Base-by-base conservation (phyloP, 257 asterid species). In the Solanum phureja region DNA sequence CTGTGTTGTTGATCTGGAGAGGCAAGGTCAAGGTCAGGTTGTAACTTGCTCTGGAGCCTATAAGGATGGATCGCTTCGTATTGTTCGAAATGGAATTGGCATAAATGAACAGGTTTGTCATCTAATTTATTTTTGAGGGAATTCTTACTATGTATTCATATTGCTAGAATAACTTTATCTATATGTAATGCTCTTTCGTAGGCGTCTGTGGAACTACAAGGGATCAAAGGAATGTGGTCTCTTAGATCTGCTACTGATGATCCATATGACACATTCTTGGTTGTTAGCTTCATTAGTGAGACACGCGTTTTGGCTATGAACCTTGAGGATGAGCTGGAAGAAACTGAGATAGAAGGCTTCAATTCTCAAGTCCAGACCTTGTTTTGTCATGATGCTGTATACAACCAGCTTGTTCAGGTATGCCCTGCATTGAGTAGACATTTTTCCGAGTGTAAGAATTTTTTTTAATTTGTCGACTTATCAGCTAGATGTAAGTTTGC, bases 1-100 rank as follows among this genome's bases (percentile, higher is more conserved):
- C 90, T 95, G 97, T 76, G 99, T 96, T 83, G 99, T 96, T 89
- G 99, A 96, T 89, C 90, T 95, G 88, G 99, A 95, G 92, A 93
- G 98, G 93, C 99, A 96, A 93, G 98, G 99, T 90, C 99, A 95
- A 92, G 99, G 98, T 87, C 98, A 96, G 93, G 99, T 96, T 87
- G 99, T 96, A 87, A 96, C 98, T 81, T 96, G 98, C 93, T 95
- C 98, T n/a, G 98, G 99, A 88, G 98, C 99, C 87, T 96, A 92
- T 88, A 95, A 95, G 91, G 99, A 96, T 90, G 99, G 98, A 83
- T 96, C 99, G 68, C 94, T 96, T 87, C 97, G 99, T 85, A 91
- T 96, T 83, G 98, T 96, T 86, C 98, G 98, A 66, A 95, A 96
- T 92, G 99, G 99, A 86, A 96, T 96, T 49, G 99, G 99, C 72